Percentiles rank a stretch among this genome's conserved stretches.
These are phyloP conservation scores for Dipteronia dyeriana DNA, from an alignment of 345 rosid species.

Conservation along the genomic window DNA sequence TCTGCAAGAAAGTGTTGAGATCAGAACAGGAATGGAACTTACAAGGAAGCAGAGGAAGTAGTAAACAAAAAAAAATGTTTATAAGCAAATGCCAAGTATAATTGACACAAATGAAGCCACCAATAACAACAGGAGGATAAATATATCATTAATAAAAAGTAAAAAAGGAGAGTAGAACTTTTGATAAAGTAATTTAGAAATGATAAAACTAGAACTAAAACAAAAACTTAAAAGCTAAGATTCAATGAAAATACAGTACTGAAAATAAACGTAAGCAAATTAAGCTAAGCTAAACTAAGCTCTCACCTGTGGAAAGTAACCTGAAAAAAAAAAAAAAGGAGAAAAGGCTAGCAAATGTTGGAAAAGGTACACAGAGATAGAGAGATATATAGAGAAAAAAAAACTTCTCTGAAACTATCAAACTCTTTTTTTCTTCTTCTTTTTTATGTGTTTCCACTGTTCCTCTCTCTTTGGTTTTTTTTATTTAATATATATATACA, in stretches of 20 bases:
- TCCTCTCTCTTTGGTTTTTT: background rate
- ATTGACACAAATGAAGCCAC: conserved; percentile 24
- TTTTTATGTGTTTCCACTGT: background rate
- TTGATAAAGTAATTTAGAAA: conserved; percentile 20
- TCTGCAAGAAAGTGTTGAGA: background rate
- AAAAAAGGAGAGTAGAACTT: conserved; percentile 18
- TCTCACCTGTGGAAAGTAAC: conserved; percentile 11
- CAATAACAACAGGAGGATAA: conserved; percentile 24
- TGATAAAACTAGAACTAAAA: conserved; percentile 16
- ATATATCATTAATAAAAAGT: no score
- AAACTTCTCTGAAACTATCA: background rate
- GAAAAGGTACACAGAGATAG: background rate
- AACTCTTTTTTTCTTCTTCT: background rate
- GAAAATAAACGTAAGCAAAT: conserved; percentile 12
- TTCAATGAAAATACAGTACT: conserved; percentile 34
- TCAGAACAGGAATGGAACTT: conserved; percentile 16
- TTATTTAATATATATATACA: background rate
- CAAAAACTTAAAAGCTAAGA: conserved; percentile 56
- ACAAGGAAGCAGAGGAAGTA: conserved; percentile 34
- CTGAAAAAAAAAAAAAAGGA: conserved; percentile 13
- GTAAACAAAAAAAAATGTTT: conserved; percentile 5
- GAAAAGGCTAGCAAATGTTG: conserved; percentile 10
- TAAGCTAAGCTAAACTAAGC: background rate
- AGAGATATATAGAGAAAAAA: background rate
- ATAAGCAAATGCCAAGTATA: conserved; percentile 19